phyloP scores from a whole-genome alignment of 1,284 basidiomycete species.

The Ganoderma leucocontextum region DNA sequence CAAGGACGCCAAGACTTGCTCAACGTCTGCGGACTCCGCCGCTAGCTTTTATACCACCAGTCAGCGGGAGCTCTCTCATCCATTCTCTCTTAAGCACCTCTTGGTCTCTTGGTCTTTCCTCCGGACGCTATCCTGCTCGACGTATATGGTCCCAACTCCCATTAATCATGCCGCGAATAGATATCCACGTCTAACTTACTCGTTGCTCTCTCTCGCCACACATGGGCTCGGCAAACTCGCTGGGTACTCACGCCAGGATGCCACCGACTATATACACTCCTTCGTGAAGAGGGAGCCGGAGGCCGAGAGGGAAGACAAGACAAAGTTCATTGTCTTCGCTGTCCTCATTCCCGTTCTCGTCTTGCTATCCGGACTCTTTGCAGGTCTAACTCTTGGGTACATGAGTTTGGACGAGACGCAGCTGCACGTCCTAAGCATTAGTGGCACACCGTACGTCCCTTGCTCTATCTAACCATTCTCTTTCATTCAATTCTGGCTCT shows the following conservation, averaged over 20 bases:
- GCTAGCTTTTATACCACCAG: neutral
- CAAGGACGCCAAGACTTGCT: neutral
- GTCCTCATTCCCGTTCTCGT: constrained; percentile 66
- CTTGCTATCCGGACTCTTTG: constrained; percentile 68
- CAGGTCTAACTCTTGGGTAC: constrained; percentile 84
- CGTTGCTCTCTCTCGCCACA: constrained; percentile 30
- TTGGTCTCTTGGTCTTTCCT: constrained; percentile 6
- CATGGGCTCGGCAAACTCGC: constrained; percentile 29
- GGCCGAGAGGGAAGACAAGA: constrained; percentile 30
- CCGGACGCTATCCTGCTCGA: neutral
- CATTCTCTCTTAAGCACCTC: constrained; percentile 7
- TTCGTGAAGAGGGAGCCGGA: constrained; percentile 32
- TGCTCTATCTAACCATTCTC: neutral
- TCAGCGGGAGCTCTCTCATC: neutral
- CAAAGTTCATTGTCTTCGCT: constrained; percentile 53
- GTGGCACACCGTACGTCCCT: constrained; percentile 75
- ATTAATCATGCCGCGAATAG: constrained; percentile 26
- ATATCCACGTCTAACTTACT: constrained; percentile 33
- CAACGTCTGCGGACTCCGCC: neutral
- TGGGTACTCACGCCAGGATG: constrained; percentile 22
- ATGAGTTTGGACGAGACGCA: constrained; percentile 95
- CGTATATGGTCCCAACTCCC: constrained; percentile 31
- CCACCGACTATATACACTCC: constrained; percentile 22
- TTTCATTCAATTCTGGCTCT: neutral
- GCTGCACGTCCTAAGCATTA: constrained; percentile 85